Conservation (phyloP, 2,329 filamentous ascomycete species). For the Botrytis hyacinthi region DNA sequence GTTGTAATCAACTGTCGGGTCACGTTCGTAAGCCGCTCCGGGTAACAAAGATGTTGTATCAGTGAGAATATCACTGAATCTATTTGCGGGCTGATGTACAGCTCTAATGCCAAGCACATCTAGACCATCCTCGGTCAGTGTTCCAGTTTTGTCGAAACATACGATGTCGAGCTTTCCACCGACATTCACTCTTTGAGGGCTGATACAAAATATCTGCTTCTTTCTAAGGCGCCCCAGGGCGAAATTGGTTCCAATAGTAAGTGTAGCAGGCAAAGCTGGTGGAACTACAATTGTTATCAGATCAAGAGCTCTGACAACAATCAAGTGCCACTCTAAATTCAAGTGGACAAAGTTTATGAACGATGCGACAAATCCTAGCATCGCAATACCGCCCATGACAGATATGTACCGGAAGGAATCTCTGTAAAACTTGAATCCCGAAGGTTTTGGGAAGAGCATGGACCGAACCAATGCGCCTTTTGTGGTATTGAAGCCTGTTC, state of each 20-base stretch:
- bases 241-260: conserved; percentile 96
- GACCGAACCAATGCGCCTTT: conserved; percentile 94
- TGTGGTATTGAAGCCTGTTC: conserved; percentile 96
- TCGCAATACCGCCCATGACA: conserved; percentile 86
- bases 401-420: conserved; percentile 98
- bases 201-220: conserved; percentile 95
- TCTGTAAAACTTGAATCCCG: conserved; percentile 96
- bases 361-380: conserved; percentile 84
- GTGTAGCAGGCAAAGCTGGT: conserved; percentile 86
- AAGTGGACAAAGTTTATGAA: conserved; percentile 91
- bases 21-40: conserved; percentile 52
- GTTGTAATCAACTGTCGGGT: conserved; percentile 58
- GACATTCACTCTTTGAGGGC: conserved; percentile 93
- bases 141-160: conserved; percentile 99
- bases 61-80: conserved; percentile 74
- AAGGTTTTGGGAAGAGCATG: conserved; percentile 98
- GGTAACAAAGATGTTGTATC: conserved; percentile 59
- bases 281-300: conserved; percentile 97
- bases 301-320: conserved; percentile 88
- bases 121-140: conserved; percentile 90
- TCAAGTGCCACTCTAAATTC: conserved; percentile 80
- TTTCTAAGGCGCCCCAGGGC: conserved; percentile 81
- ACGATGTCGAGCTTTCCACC: conserved; percentile 94
- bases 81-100: conserved; percentile 58
- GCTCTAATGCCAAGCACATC: conserved; percentile 88